phyloP scores from a whole-genome alignment of 2,329 filamentous ascomycete species.

The Aspergillus quadrilineatus region DNA sequence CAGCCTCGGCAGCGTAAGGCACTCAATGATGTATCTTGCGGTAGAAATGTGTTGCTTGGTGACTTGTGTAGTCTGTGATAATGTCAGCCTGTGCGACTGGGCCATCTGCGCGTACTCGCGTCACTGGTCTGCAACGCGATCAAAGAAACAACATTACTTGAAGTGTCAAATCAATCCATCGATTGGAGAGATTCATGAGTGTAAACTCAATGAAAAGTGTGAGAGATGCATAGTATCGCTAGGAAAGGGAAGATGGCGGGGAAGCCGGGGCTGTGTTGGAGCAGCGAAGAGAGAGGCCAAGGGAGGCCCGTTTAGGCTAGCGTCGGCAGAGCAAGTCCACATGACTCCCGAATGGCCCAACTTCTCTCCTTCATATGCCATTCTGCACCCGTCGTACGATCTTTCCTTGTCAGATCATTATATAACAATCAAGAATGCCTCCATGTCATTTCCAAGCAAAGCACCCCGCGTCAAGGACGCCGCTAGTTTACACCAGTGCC shows the following conservation, averaged over 20 bases:
- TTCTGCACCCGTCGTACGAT: background rate
- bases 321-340: slow-evolving; percentile 3
- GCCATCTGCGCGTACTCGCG: too few species aligned
- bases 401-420: background rate
- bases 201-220: too few species aligned
- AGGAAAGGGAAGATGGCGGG: too few species aligned
- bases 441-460: slow-evolving; percentile 5
- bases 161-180: too few species aligned
- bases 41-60: background rate
- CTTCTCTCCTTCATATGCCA: background rate
- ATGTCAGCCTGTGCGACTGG: too few species aligned
- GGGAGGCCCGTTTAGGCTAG: background rate
- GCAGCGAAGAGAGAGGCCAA: background rate
- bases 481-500: slow-evolving; percentile 7
- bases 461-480: slow-evolving; percentile 4
- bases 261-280: background rate
- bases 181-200: too few species aligned
- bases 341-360: background rate
- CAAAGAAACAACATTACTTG: too few species aligned
- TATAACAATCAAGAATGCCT: background rate
- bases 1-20: background rate
- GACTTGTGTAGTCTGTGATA: too few species aligned
- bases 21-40: background rate
- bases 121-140: too few species aligned
- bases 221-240: too few species aligned